phyloP scores from a whole-genome alignment of 768 basidiomycete genomes.

The Erythrobasidium yunnanense region DNA sequence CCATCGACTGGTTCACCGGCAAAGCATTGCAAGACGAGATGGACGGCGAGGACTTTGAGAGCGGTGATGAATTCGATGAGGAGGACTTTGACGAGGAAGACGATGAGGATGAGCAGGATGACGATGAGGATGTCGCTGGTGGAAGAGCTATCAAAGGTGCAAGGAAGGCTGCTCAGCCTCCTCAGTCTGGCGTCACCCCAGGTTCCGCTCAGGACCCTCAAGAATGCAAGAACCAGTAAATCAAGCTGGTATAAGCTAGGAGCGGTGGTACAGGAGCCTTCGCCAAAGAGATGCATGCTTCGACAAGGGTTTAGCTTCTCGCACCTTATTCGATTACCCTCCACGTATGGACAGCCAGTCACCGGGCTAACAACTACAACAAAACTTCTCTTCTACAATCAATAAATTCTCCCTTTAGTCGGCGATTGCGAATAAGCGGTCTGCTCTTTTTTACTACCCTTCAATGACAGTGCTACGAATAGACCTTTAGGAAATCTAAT shows the following conservation, averaged over 20 bases:
- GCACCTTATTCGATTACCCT: too few species aligned
- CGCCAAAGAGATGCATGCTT: neutral
- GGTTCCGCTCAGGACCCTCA: constrained; percentile 51
- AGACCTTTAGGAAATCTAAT: too few species aligned
- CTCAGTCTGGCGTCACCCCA: constrained; percentile 36
- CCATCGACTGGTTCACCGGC: constrained; percentile 71
- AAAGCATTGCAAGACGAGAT: constrained; percentile 26
- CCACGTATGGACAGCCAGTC: too few species aligned
- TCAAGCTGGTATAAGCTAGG: neutral
- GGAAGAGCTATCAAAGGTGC: constrained; percentile 46
- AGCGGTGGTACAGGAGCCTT: neutral
- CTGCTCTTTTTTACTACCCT: too few species aligned
- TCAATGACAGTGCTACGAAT: too few species aligned
- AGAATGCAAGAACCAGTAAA: constrained; percentile 84
- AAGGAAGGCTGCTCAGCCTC: constrained; percentile 25
- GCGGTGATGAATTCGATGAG: neutral
- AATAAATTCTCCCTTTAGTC: too few species aligned
- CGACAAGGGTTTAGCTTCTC: too few species aligned
- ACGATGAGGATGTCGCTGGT: constrained; percentile 44
- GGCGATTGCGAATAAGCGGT: too few species aligned
- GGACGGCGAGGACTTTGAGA: constrained; percentile 25
- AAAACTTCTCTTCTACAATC: too few species aligned
- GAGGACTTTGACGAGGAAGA: constrained; percentile 17
- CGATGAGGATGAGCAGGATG: neutral
- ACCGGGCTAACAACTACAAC: too few species aligned